Evolutionary conservation across 1,284 basidiomycete species (phyloP).

Genomic region (Ustilago bromivora): DNA sequence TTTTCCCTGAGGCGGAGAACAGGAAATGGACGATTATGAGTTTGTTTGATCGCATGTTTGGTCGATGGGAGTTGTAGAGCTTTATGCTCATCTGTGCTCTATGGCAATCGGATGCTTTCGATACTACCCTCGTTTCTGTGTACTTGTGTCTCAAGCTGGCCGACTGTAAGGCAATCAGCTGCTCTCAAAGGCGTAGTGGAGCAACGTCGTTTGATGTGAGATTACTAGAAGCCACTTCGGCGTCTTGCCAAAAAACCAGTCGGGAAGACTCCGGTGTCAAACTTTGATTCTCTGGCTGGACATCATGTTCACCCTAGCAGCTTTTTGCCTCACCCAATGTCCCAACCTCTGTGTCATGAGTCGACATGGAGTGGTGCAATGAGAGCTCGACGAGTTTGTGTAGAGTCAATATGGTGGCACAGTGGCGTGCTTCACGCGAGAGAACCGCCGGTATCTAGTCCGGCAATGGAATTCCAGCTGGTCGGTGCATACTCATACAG

Average conservation of each 20-base stretch:
- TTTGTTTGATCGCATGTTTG: conserved; percentile 66
- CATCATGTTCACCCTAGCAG: no score
- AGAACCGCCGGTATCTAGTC: conserved; percentile 23
- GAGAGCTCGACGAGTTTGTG: background rate
- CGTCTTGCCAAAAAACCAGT: background rate
- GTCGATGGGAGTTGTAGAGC: conserved; percentile 54
- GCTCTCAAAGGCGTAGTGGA: background rate
- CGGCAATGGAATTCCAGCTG: conserved; percentile 18
- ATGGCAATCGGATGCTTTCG: background rate
- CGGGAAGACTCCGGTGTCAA: background rate
- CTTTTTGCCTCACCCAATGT: no score
- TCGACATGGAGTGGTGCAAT: no score
- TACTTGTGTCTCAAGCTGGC: no score
- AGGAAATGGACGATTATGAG: conserved; percentile 70
- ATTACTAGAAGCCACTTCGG: conserved; percentile 4
- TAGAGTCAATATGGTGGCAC: background rate
- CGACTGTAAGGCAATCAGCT: no score
- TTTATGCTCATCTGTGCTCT: background rate
- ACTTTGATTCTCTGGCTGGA: conserved; percentile 6
- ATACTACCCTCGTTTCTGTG: no score
- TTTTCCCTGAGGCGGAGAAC: conserved; percentile 70
- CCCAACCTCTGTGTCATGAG: no score
- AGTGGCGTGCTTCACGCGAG: background rate
- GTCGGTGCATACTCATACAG: conserved; percentile 19
- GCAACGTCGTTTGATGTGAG: background rate